These are phyloP conservation scores for Vitis amurensis DNA, from an alignment of 164 flowering plant genomes.

Conservation along the genomic window DNA sequence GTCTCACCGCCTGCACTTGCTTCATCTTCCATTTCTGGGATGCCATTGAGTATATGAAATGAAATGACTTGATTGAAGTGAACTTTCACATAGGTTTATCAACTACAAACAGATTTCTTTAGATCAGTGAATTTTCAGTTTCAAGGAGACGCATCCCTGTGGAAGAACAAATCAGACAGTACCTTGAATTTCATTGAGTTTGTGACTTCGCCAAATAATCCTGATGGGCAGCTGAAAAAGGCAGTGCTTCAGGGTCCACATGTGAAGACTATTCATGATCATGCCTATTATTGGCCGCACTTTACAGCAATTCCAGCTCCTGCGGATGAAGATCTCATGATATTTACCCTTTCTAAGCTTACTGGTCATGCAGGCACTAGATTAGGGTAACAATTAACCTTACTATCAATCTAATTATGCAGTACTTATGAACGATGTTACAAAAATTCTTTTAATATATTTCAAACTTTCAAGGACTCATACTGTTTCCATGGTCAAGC, in stretches of 20 bases:
- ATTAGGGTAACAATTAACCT: constrained; percentile 50
- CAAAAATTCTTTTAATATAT: background rate
- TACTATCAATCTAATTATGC: too few species aligned
- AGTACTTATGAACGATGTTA: background rate
- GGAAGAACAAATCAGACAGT: constrained; percentile 34
- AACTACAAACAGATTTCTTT: constrained; percentile 37
- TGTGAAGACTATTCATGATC: constrained; percentile 50
- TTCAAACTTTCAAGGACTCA: too few species aligned
- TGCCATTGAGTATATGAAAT: background rate
- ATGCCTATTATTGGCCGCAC: constrained; percentile 83
- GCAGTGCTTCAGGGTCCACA: constrained; percentile 41
- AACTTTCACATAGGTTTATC: constrained; percentile 33
- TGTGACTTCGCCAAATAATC: constrained; percentile 85
- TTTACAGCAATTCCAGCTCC: constrained; percentile 62
- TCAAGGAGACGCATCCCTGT: constrained; percentile 44
- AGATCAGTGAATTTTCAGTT: constrained; percentile 34
- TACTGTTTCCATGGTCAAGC: too few species aligned
- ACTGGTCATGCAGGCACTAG: constrained; percentile 83
- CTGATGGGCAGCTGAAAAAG: constrained; percentile 51
- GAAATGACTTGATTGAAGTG: background rate
- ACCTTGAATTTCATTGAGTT: constrained; percentile 44
- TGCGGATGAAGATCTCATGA: constrained; percentile 61
- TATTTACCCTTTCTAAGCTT: constrained; percentile 72
- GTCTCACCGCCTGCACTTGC: background rate
- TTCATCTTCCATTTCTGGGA: too few species aligned